phyloP scores from a whole-genome alignment of 495 filamentous ascomycete species.

The Penicillium lagena region DNA sequence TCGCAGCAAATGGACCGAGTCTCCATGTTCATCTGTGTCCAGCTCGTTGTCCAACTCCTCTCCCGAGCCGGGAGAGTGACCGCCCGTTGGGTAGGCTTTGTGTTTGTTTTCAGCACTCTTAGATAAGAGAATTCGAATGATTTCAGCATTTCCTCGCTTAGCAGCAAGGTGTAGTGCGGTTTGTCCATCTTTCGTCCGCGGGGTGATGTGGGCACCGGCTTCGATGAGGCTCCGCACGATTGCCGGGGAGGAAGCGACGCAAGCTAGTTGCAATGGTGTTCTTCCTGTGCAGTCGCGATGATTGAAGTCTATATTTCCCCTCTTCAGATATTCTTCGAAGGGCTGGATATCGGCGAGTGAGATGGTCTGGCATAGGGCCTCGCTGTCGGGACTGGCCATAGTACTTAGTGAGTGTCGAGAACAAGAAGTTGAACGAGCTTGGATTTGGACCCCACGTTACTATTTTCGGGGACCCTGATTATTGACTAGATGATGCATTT shows the following conservation, averaged over 20 bases:
- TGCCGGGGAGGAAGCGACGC: slow-evolving; percentile 56
- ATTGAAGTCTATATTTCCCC: slow-evolving; percentile 56
- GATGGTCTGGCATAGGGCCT: slow-evolving; percentile 67
- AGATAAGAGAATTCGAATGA: slow-evolving; percentile 60
- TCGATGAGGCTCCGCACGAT: slow-evolving; percentile 68
- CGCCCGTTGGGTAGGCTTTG: slow-evolving; percentile 25
- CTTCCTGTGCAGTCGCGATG: slow-evolving; percentile 72
- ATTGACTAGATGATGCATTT: no score
- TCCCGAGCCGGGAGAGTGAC: slow-evolving; percentile 13
- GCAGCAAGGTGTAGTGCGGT: slow-evolving; percentile 77
- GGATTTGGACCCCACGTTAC: no score
- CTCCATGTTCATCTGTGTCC: slow-evolving; percentile 32
- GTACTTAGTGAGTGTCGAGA: no score
- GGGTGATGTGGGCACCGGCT: slow-evolving; percentile 61
- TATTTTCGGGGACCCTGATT: no score
- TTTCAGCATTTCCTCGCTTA: slow-evolving; percentile 57
- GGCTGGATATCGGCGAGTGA: slow-evolving; percentile 59
- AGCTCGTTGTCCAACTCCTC: slow-evolving; percentile 35
- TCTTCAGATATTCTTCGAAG: slow-evolving; percentile 60
- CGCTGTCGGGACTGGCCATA: slow-evolving; percentile 27
- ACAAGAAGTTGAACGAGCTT: no score
- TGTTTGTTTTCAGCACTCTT: slow-evolving; percentile 63
- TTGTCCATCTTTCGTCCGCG: slow-evolving; percentile 68
- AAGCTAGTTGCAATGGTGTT: slow-evolving; percentile 71
- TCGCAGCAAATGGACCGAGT: slow-evolving; percentile 9